Percentiles rank a stretch among this genome's conserved stretches.
Conservation (phyloP, 441 rosid genomes). For the Capsella rubella region DNA sequence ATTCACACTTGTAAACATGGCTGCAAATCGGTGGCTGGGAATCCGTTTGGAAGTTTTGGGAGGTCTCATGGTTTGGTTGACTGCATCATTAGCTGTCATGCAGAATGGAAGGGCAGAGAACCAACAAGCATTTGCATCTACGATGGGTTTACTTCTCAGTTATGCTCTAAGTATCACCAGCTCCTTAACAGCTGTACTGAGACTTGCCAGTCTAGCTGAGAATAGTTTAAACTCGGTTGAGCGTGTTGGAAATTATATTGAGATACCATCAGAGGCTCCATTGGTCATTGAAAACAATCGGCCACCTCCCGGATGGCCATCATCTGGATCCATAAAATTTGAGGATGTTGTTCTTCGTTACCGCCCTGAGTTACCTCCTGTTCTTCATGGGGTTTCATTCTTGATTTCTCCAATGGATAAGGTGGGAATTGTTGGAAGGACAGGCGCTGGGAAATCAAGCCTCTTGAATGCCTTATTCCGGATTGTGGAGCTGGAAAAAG, state of each 20-base stretch:
- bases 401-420: slow-evolving; percentile 77
- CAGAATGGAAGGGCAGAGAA: slow-evolving; percentile 82
- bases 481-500: slow-evolving; percentile 87
- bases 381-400: slow-evolving; percentile 83
- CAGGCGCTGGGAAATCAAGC: slow-evolving; percentile 98
- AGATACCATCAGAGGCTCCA: slow-evolving; percentile 90
- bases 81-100: slow-evolving; percentile 94
- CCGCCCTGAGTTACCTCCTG: slow-evolving; percentile 91
- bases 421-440: slow-evolving; percentile 94
- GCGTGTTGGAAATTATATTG: slow-evolving; percentile 83
- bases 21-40: slow-evolving; percentile 91
- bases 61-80: slow-evolving; percentile 94
- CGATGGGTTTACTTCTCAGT: slow-evolving; percentile 95
- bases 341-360: slow-evolving; percentile 90
- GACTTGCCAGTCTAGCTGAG: slow-evolving; percentile 93
- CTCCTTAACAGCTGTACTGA: slow-evolving; percentile 77
- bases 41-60: slow-evolving; percentile 90
- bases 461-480: slow-evolving; percentile 92
- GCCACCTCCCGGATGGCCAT: slow-evolving; percentile 96
- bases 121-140: slow-evolving; percentile 83
- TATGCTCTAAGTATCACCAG: slow-evolving; percentile 85
- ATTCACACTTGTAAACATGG: slow-evolving; percentile 75
- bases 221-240: slow-evolving; percentile 92
- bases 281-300: slow-evolving; percentile 70
- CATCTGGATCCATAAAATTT: slow-evolving; percentile 83